Evolutionary conservation across 176 grass and related monocot species (phyloP), one percentile per base, ranked within the genome.

Genomic region (Alloteropsis semialata): DNA sequence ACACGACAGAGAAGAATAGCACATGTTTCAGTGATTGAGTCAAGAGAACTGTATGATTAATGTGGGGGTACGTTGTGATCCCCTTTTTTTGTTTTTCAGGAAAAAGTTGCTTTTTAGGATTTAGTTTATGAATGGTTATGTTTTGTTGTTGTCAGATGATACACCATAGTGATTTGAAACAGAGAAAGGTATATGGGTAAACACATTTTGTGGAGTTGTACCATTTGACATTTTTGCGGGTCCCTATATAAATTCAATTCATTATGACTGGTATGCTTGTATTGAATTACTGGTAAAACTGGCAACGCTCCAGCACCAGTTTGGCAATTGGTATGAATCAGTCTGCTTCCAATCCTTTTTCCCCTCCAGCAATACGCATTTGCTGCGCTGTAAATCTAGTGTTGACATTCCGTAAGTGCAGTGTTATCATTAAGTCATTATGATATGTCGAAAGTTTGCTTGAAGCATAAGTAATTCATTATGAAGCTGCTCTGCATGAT

Each of bases 1-100:
- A 32, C 18, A 69, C 6, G 5, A 32, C 58, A 73, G 28, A 53
- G 64, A 49, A 53, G 64, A 49, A 71, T 59, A 80, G 79, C 72
- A 79, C 45, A 53, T 77, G 72, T 77, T 68, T 78, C 38, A 82
- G 32, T 3, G 76, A 65, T 36, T 3, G 58, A 69, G 48, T 30
- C 15, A 14, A 57, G 65, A 73, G 60, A 74, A 90, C 6, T 87
- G 88, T 90, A 90, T 37, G 59, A 75, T 87, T 69, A 83, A 87
- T 78, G 66, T 79, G 66, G 72, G 88, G 84, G 88, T 80, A 79
- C n/a, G n/a, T n/a, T n/a, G 57, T 61, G 25, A 48, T 54, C 80
- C 88, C 84, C 38, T 21, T 83, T 21, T 83, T 80, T 65, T 39
- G 39, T 10, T 51, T 84, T 85, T 77, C 45, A 77, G 61, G 38